Percentiles rank a stretch among this genome's conserved stretches.
Conservation (phyloP, 495 filamentous ascomycete genomes). For the Lepidopterella palustris region DNA sequence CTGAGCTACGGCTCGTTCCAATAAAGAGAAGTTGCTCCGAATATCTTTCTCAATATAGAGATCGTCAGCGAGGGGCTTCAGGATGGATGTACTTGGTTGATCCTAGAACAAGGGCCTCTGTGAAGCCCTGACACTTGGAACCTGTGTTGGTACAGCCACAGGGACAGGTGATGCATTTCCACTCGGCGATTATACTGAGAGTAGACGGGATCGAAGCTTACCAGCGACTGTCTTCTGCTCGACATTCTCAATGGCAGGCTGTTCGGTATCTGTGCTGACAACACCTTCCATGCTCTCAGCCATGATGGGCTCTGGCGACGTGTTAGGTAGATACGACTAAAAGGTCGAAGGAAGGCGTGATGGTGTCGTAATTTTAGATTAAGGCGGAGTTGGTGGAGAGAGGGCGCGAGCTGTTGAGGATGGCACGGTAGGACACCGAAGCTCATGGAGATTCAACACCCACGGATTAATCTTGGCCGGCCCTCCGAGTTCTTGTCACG, state of each 20-base stretch:
- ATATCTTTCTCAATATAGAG: conserved; percentile 68
- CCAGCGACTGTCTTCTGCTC: conserved; percentile 28
- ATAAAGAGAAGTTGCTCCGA: conserved; percentile 81
- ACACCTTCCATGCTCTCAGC: conserved; percentile 40
- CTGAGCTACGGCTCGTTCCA: conserved; percentile 85
- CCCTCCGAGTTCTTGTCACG: too few species aligned
- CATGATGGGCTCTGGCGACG: too few species aligned
- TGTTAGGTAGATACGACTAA: too few species aligned
- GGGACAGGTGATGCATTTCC: conserved; percentile 13
- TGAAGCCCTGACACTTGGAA: conserved; percentile 13
- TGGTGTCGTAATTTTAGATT: too few species aligned
- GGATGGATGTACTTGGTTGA: conserved; percentile 18
- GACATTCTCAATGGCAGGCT: conserved; percentile 21
- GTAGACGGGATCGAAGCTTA: conserved; percentile 12
- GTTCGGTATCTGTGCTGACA: conserved; percentile 20
- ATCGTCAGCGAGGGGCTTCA: conserved; percentile 23
- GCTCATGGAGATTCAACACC: too few species aligned
- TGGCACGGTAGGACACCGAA: too few species aligned
- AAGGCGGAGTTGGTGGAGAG: too few species aligned
- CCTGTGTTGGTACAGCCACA: conserved; percentile 4
- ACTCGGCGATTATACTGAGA: conserved; percentile 16
- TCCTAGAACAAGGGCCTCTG: conserved; percentile 16
- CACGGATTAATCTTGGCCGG: too few species aligned
- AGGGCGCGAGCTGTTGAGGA: too few species aligned
- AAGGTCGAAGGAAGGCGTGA: too few species aligned